Evolutionary conservation across 2,329 filamentous ascomycete species (phyloP), one percentile per base, ranked within the genome.

Genomic region (Colletotrichum brevisporum): DNA sequence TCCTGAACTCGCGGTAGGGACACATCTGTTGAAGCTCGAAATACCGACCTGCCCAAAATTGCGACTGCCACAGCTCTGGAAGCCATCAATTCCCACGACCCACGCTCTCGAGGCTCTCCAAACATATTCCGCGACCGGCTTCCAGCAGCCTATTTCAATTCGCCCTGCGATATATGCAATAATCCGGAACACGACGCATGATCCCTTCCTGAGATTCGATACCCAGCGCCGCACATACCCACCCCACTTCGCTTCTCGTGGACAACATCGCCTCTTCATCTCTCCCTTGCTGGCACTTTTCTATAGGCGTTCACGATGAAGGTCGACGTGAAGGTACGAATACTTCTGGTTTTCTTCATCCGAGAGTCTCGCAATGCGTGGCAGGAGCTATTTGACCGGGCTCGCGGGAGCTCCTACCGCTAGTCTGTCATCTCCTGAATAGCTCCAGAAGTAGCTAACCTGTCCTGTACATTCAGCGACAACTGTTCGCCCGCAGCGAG

Each of bases 401-500:
- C 62, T 59, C 18, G 45, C 26, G 39, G 53, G 31, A 58, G 56
- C 60, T 31, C 27, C 64, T 41, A 26, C 13, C 13, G 59, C 51
- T 51, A 58, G 41, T 26, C 51, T 52, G 65, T 62, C 36, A 36
- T 62, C 53, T 58, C 60, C 57, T 51, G 57, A 67, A 63, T 39
- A 61, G 56, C 57, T 60, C 57, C 15, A 26, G 41, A 43, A 43
- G 6, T 60, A 53, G 24, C 69, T 70, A 50, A 71, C 54, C 21
- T 59, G 16, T 52, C 64, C 66, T 59, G 16, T 52, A 64, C 66
- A 52, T 71, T 71, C 73, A 83, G 82, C 81, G 82, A 74, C 82
- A 84, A 80, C 79, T 84, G 73, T 84, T 83, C 85, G 93, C 93
- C 82, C 90, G 94, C 83, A 97, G 93, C 78, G 94, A 98, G 89